Base-by-base conservation (phyloP, 1,139 yeast genomes). In the Oligophagozyma castellii region DNA sequence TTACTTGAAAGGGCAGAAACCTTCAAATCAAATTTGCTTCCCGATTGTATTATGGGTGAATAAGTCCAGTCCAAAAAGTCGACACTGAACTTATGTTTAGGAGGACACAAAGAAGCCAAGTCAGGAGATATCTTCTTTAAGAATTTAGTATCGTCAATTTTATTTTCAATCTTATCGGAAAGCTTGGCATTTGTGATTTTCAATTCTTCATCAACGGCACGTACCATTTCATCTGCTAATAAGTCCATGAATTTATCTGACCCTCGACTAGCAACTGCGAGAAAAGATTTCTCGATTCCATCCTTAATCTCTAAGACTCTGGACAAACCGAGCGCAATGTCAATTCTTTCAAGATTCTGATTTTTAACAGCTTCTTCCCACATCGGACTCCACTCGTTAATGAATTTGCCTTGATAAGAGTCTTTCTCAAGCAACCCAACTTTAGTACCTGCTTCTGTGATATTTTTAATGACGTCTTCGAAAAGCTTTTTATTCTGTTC, bases 41-140 rank as follows among this genome's bases (percentile, higher is more conserved):
- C 93, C 43, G 93, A 77, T 56, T 86, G 94, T 35, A 89, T 67
- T 33, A 83, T 79, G 18, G 98, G 96, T 27, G 84, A 73, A 54
- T 83, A 84, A 44, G 95, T 80, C 95, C 95, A 89, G 54, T 89
- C 96, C 21, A 89, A 59, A 38, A 73, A 71, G 37, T 72, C 74
- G 3, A 78, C 63, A 46, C 83, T 94, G 42, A 83, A 78, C 32
- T 72, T 73, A 28, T 59, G 59, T 23, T 58, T 64, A 19, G 68
- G 50, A 34, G 66, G 68, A 27, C 51, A 46, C 19, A 49, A 26
- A 4, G 35, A 27, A 10, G 45, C 34, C 40, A 73, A 65, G 38
- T 78, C 86, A 26, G 69, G 50, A 6, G 73, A 66, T 6, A 71
- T 54, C 44, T 76, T 78, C 41, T 63, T 62, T 53, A 77, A 70